Evolutionary conservation across 768 basidiomycete genomes (phyloP).

Genomic region (Sarcomyxa edulis): DNA sequence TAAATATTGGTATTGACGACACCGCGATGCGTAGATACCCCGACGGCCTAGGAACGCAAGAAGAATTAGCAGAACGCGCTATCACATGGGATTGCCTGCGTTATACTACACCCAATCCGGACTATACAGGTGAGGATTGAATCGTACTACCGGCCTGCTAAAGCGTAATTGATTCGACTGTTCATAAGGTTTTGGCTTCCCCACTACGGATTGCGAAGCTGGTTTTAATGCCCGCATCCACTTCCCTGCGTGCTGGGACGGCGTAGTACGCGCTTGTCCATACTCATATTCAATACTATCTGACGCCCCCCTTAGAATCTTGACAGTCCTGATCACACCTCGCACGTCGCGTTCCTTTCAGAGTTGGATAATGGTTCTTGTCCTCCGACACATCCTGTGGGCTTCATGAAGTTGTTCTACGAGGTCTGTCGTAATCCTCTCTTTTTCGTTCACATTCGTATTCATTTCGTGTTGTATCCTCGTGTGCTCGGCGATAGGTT

Average conservation of each 20-base stretch:
- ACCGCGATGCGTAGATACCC: conserved; percentile 19
- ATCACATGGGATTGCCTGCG: conserved; percentile 34
- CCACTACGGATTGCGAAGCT: conserved; percentile 36
- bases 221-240: conserved; percentile 33
- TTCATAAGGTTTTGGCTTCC: conserved; percentile 29
- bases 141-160: background rate
- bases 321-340: conserved; percentile 31
- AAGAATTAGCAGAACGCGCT: conserved; percentile 32
- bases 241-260: conserved; percentile 37
- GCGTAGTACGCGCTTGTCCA: conserved; percentile 28
- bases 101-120: conserved; percentile 22
- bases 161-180: conserved; percentile 1
- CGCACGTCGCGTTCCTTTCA: conserved; percentile 24
- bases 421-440: conserved; percentile 23
- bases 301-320: conserved; percentile 23
- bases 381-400: conserved; percentile 29
- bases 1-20: too few relatives aligned
- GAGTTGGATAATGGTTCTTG: conserved; percentile 31
- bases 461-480: too few relatives aligned
- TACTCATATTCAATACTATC: too few relatives aligned
- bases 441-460: too few relatives aligned
- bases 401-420: conserved; percentile 35
- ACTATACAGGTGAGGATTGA: conserved; percentile 18
- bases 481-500: too few relatives aligned
- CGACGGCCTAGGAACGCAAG: conserved; percentile 29